Base-by-base conservation (phyloP, 768 basidiomycete species). In the Mycena crocata region DNA sequence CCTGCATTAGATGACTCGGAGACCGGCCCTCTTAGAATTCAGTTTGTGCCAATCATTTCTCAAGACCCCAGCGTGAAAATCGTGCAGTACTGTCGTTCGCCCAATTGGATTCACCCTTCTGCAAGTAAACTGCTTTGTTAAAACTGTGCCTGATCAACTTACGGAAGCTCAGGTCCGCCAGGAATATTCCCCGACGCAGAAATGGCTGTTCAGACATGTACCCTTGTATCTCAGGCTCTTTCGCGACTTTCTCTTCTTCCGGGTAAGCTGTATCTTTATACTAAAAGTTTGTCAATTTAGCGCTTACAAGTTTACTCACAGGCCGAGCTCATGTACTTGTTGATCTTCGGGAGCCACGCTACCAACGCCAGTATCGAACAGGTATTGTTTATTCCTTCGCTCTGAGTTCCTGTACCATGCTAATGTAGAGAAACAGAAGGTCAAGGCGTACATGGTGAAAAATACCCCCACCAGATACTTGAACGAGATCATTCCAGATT, bases 41-140 rank as follows among this genome's bases (percentile, higher is more conserved):
- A 91, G 71, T 81, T 87, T 57, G 68, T 87, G 14, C 83, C 85
- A 2, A 72, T 76, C 28, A 83, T 87, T 42, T 75, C 84, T 14
- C 72, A 81, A 57, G 81, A 81, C 49, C 78, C 80, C 31, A 77
- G 71, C 14, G 78, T 81, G 5, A 70, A 80, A 45, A 78, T 88
- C 2, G 79, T 80, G 10, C 83, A 89, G 58, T 87, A 88, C 65
- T 82, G 81, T 68, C 80, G 87, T 28, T 86, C 83, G 9, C 82
- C 80, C 5, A 82, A 81, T 62, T 88, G 86, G 86, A 75, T 82
- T 40, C 28, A 84, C 2, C 84, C 83, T 34, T 34, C 54, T 34
- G 61, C 42, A 23, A 21, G 39, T 24, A 21, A 14, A 50, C 12
- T 32, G 48, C 2, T 17, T 32, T 23, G n/a, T 32, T 13, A 10